A percentile compares a stretch with the other conserved stretches of the same genome.
Conservation (phyloP, 78 protist species). For the Paulinella micropora region DNA sequence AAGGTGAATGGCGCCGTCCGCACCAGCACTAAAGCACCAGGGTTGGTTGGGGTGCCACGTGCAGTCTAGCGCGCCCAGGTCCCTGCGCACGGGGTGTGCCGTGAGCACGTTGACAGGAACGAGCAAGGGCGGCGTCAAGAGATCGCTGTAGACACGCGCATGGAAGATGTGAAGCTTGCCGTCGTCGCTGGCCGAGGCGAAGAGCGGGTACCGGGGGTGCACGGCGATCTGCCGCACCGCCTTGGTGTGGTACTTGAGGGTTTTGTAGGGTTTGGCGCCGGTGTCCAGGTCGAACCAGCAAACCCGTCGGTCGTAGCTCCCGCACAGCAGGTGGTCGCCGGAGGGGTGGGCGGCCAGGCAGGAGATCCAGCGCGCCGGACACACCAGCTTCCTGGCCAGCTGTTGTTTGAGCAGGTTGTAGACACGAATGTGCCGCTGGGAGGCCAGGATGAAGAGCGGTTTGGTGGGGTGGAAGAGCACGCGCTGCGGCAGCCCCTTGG, state of each 20-base stretch:
- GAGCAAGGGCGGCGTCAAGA: slow-evolving; percentile 67
- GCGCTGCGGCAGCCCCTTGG: slow-evolving; percentile 32
- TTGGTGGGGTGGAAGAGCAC: slow-evolving; percentile 77
- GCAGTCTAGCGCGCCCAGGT: slow-evolving; percentile 64
- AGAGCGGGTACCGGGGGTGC: slow-evolving; percentile 60
- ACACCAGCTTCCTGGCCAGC: slow-evolving; percentile 44
- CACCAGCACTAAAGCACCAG: slow-evolving; percentile 54
- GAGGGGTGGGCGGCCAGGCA: slow-evolving; percentile 71
- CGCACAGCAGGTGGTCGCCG: slow-evolving; percentile 73
- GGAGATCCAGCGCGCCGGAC: slow-evolving; percentile 48
- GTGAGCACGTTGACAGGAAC: slow-evolving; percentile 81
- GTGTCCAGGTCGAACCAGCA: slow-evolving; percentile 91
- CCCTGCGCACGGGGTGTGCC: slow-evolving; percentile 3
- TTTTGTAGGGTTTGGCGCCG: slow-evolving; percentile 65
- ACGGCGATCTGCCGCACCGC: slow-evolving; percentile 49
- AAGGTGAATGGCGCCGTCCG: background rate
- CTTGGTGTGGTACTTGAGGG: slow-evolving; percentile 59
- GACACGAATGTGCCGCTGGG: slow-evolving; percentile 21
- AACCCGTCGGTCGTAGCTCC: slow-evolving; percentile 68
- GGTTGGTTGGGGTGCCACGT: slow-evolving; percentile 86
- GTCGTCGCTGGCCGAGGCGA: slow-evolving; percentile 79
- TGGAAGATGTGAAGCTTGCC: slow-evolving; percentile 65
- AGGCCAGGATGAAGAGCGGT: slow-evolving; percentile 80
- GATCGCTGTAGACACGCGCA: slow-evolving; percentile 44
- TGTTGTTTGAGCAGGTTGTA: slow-evolving; percentile 62